Evolutionary conservation across 352 stramenopile genomes (phyloP).

Genomic region (Phytophthora agathidicida): DNA sequence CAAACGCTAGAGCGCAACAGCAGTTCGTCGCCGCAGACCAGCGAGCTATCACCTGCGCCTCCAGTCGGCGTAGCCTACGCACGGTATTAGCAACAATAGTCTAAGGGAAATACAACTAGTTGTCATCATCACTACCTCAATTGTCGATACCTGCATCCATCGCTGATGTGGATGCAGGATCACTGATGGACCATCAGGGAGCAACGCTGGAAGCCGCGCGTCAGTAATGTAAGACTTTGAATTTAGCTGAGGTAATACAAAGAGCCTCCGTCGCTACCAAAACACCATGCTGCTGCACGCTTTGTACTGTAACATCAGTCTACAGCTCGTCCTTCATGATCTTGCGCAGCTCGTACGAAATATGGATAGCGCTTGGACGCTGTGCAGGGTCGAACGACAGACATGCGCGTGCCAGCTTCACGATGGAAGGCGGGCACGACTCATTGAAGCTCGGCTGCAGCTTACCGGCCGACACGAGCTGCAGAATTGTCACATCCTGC

Average conservation of each 20-base stretch:
- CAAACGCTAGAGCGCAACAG: conserved; percentile 27
- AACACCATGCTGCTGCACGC: conserved; percentile 15
- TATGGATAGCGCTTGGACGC: conserved; percentile 75
- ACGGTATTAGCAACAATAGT: conserved; percentile 18
- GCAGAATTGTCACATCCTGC: conserved; percentile 66
- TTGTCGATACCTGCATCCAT: too few species aligned
- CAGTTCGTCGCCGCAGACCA: conserved; percentile 8
- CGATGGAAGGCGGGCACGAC: conserved; percentile 52
- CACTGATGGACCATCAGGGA: background rate
- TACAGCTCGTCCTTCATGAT: conserved; percentile 78
- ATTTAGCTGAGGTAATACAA: conserved; percentile 33
- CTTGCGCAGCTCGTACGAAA: conserved; percentile 81
- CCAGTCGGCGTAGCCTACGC: conserved; percentile 23
- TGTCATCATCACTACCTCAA: too few species aligned
- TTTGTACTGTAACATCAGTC: conserved; percentile 8
- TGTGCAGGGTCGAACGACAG: conserved; percentile 66
- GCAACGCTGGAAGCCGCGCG: too few species aligned
- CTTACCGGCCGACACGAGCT: conserved; percentile 72
- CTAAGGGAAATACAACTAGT: too few species aligned
- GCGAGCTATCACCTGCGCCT: conserved; percentile 12
- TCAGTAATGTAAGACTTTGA: conserved; percentile 28
- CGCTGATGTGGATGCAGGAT: too few species aligned
- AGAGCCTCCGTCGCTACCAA: conserved; percentile 30
- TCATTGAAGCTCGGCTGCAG: conserved; percentile 67
- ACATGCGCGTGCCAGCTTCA: conserved; percentile 67